phyloP scores from a whole-genome alignment of 83 land plant species.

The Isoetes engelmannii region DNA sequence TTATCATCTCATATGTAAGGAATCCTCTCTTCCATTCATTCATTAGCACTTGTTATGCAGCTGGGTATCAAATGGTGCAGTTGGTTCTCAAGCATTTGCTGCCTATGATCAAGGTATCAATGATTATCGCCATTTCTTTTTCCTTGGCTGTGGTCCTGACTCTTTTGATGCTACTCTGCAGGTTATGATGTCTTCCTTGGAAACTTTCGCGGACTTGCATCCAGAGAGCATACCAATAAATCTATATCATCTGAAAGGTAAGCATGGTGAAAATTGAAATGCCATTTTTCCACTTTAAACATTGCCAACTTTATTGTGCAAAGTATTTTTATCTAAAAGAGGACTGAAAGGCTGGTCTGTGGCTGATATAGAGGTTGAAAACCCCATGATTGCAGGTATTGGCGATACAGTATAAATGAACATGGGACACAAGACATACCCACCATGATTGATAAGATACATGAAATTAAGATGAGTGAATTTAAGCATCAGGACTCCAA shows the following conservation, averaged over 20 bases:
- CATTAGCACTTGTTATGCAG: conserved; percentile 29
- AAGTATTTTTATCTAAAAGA: no score
- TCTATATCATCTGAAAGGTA: conserved; percentile 80
- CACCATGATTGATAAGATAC: conserved; percentile 77
- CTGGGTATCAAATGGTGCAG: conserved; percentile 99
- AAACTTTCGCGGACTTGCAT: conserved; percentile 87
- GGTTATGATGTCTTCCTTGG: conserved; percentile 98
- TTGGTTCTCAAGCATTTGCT: conserved; percentile 99
- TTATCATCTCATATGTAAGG: no score
- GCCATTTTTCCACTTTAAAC: not conserved
- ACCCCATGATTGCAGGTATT: conserved; percentile 49
- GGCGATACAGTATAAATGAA: conserved; percentile 86
- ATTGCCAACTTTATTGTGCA: not conserved
- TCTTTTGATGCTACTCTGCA: conserved; percentile 27
- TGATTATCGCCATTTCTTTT: not conserved
- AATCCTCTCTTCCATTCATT: not conserved
- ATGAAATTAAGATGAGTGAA: conserved; percentile 66
- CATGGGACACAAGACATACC: conserved; percentile 88
- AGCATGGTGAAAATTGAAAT: conserved; percentile 1
- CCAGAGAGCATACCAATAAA: conserved; percentile 85
- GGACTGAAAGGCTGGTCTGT: no score
- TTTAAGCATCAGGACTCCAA: conserved; percentile 18
- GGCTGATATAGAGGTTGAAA: not conserved
- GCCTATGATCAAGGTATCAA: conserved; percentile 95
- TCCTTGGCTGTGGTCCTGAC: not conserved